A percentile compares a stretch with the other conserved stretches of the same genome.
Conservation (phyloP, 345 rosid species). For the Eucalyptus sideroxylon region DNA sequence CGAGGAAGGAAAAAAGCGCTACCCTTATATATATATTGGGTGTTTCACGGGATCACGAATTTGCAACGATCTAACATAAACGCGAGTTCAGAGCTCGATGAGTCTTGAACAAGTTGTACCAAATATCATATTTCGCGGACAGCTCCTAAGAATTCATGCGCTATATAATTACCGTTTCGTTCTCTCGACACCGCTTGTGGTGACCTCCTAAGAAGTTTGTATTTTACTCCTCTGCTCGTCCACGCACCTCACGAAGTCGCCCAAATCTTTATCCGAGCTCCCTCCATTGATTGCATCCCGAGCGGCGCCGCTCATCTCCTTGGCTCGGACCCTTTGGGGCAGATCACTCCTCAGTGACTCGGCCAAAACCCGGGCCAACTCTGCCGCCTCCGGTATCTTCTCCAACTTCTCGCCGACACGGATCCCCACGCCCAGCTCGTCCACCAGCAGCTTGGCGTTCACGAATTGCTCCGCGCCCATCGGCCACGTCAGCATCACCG, state of each 20-base stretch:
- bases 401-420: constrained; percentile 31
- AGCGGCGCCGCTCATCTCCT: constrained; percentile 12
- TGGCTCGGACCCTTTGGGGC: constrained; percentile 7
- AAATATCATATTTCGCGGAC: too few relatives aligned
- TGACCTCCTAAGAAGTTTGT: not conserved
- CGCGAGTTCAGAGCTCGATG: too few relatives aligned
- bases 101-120: too few relatives aligned
- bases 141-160: rapidly evolving
- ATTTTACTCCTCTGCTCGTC: not conserved
- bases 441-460: constrained; percentile 38
- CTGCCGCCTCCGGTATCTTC: constrained; percentile 36
- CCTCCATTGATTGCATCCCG: constrained; percentile 34
- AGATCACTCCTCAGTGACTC: constrained; percentile 2
- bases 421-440: constrained; percentile 39
- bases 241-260: constrained; percentile 1
- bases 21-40: too few relatives aligned
- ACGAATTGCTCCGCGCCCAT: constrained; percentile 66
- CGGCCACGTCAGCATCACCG: constrained; percentile 47
- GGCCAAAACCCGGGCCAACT: constrained; percentile 10
- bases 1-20: rapidly evolving
- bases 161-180: rapidly evolving
- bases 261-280: constrained; percentile 23
- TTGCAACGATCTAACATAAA: too few relatives aligned
- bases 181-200: rapidly evolving
- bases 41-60: too few relatives aligned